Evolutionary conservation across 768 basidiomycete species (phyloP).

Genomic region (Lentinula edodes): DNA sequence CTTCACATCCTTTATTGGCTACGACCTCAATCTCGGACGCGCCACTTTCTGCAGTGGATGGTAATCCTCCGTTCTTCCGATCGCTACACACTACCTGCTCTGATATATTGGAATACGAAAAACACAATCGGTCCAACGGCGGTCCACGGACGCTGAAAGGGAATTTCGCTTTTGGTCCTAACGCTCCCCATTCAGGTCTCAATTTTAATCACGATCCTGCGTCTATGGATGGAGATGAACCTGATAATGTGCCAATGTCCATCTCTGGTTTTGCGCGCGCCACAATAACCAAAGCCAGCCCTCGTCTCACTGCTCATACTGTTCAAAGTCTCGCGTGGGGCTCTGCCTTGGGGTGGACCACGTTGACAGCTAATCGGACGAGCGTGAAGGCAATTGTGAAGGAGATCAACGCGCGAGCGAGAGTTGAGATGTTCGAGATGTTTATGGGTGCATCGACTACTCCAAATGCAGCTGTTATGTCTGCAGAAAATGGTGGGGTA

Average conservation of each 20-base stretch:
- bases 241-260: neutral
- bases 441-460: neutral
- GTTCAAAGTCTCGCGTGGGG: slow-evolving; percentile 70
- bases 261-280: slow-evolving; percentile 39
- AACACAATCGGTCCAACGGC: neutral
- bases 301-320: slow-evolving; percentile 71
- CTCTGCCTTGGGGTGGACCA: slow-evolving; percentile 68
- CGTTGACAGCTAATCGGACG: slow-evolving; percentile 79
- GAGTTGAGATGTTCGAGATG: slow-evolving; percentile 18
- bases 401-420: slow-evolving; percentile 45
- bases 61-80: slow-evolving; percentile 35
- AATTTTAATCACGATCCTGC: neutral
- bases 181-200: neutral
- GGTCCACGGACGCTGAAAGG: neutral
- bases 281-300: slow-evolving; percentile 46
- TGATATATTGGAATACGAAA: slow-evolving; percentile 46
- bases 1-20: neutral
- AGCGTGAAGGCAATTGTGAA: slow-evolving; percentile 73
- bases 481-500: slow-evolving; percentile 13
- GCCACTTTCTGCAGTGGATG: neutral
- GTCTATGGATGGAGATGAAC: neutral
- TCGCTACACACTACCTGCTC: slow-evolving; percentile 48
- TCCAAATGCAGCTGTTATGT: neutral
- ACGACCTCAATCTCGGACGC: neutral
- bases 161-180: neutral